phyloP scores from a whole-genome alignment of 2,329 filamentous ascomycete genomes.

The Xylariaceae sp. region DNA sequence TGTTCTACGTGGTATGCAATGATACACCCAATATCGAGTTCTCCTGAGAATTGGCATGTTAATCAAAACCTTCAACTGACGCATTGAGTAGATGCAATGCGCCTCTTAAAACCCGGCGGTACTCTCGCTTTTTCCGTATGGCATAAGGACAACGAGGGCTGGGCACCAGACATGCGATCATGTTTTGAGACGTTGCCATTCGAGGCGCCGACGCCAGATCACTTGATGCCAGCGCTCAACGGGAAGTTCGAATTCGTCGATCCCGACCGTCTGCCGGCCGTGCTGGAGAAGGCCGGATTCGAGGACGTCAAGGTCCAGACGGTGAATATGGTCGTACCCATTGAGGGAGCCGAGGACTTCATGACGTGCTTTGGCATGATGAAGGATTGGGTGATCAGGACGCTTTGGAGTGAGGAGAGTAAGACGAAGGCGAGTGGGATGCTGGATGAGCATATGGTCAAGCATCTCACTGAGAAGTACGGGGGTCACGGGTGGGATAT shows the following conservation, averaged over 20 bases:
- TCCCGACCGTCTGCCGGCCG: conserved; percentile 35
- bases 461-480: conserved; percentile 39
- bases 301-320: conserved; percentile 35
- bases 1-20: conserved; percentile 33
- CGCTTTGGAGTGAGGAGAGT: conserved; percentile 39
- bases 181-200: conserved; percentile 40
- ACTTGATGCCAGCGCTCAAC: conserved; percentile 38
- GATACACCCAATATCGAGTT: not conserved
- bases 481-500: conserved; percentile 33
- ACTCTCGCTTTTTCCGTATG: conserved; percentile 37
- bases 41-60: not conserved
- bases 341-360: conserved; percentile 36
- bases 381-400: conserved; percentile 35
- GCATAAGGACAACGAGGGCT: conserved; percentile 32
- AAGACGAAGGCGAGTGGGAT: conserved; percentile 35
- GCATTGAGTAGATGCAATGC: conserved; percentile 32
- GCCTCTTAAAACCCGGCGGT: conserved; percentile 38
- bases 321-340: conserved; percentile 25
- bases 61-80: not conserved
- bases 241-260: conserved; percentile 38
- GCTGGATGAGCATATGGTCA: conserved; percentile 29
- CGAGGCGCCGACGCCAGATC: conserved; percentile 33
- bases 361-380: conserved; percentile 35
- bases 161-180: conserved; percentile 35
- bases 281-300: conserved; percentile 36